A percentile compares a stretch with the other conserved stretches of the same genome.
These are phyloP conservation scores for Picea sitchensis DNA, from an alignment of 75 land plant species.

Conservation along the genomic window DNA sequence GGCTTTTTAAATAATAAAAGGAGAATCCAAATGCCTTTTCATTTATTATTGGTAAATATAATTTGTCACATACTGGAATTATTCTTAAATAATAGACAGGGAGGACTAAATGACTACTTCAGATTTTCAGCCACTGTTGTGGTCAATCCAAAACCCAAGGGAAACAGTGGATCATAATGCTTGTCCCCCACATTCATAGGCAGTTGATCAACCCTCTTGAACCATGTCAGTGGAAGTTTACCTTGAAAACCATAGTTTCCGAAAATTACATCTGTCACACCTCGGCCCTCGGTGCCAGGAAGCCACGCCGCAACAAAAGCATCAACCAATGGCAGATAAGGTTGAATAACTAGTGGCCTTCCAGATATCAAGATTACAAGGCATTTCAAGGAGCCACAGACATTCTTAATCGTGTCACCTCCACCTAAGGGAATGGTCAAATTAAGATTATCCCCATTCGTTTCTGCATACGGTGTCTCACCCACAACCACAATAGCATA, in stretches of 20 bases:
- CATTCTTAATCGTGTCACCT: slow-evolving; percentile 34
- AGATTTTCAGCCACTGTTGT: no score
- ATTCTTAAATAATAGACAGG: no score
- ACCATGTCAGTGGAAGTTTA: slow-evolving; percentile 73
- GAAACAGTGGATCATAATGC: slow-evolving; percentile 76
- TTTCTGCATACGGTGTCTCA: slow-evolving; percentile 69
- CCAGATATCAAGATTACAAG: slow-evolving; percentile 74
- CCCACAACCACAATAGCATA: slow-evolving; percentile 78
- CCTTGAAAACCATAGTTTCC: slow-evolving; percentile 73
- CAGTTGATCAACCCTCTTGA: slow-evolving; percentile 64
- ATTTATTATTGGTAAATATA: no score
- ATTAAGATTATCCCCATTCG: slow-evolving; percentile 58
- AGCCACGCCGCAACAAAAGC: slow-evolving; percentile 91
- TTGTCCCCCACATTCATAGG: slow-evolving; percentile 82
- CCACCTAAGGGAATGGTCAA: slow-evolving; percentile 62
- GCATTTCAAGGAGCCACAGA: slow-evolving; percentile 57
- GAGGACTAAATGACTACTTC: no score
- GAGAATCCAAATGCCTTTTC: no score
- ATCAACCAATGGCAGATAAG: slow-evolving; percentile 37
- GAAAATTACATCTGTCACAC: slow-evolving; percentile 67
- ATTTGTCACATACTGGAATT: no score
- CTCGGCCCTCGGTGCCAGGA: slow-evolving; percentile 79
- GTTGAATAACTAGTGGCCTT: slow-evolving; percentile 67
- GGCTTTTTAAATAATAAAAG: no score
- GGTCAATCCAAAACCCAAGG: slow-evolving; percentile 59